Percentiles rank a stretch among this genome's conserved stretches.
These are phyloP conservation scores for Albizia julibrissin DNA, from an alignment of 306 rosid species.

Conservation along the genomic window DNA sequence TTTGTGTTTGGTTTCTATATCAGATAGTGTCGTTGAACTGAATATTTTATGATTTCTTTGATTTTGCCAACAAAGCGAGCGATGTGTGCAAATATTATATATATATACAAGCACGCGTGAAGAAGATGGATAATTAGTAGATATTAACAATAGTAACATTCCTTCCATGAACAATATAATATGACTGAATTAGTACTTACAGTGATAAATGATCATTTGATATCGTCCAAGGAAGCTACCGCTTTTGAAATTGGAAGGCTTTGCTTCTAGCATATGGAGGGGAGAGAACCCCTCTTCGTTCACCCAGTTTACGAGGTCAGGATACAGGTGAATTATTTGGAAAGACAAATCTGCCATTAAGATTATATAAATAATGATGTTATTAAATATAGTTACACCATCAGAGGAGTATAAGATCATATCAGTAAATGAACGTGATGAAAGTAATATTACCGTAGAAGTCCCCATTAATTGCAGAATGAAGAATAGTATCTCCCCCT, in stretches of 20 bases:
- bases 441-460: not conserved
- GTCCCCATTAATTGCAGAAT: not conserved
- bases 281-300: slow-evolving; percentile 46
- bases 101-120: no score
- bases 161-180: not conserved
- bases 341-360: slow-evolving; percentile 6
- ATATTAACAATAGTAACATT: no score
- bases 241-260: slow-evolving; percentile 57
- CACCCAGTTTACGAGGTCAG: slow-evolving; percentile 23
- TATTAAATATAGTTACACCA: not conserved
- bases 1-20: no score
- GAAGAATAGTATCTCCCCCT: not conserved
- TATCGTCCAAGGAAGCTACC: slow-evolving; percentile 41
- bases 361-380: not conserved
- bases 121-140: not conserved
- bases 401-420: not conserved
- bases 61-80: no score
- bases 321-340: slow-evolving; percentile 49
- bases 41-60: no score
- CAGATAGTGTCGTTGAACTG: no score
- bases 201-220: slow-evolving; percentile 35
- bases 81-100: no score
- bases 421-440: not conserved
- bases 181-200: slow-evolving; percentile 23
- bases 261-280: slow-evolving; percentile 56